Evolutionary conservation across 495 filamentous ascomycete species (phyloP), one percentile per base, ranked within the genome.

Genomic region (Neurospora sublineolata): DNA sequence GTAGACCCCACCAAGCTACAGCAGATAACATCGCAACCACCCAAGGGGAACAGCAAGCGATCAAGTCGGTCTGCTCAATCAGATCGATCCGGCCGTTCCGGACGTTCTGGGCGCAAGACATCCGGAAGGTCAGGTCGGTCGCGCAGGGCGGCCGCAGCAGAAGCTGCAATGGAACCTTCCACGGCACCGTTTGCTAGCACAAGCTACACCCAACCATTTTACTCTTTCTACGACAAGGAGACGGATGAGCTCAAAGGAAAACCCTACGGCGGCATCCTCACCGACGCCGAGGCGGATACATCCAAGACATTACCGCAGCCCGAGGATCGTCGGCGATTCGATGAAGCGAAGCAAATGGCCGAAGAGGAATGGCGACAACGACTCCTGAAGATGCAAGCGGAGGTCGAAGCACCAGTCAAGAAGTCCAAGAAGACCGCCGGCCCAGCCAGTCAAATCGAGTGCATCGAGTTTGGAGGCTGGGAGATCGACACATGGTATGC

Each of bases 401-500:
- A 84, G 69, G 74, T 79, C 0, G 83, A 84, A 37, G 72, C 79
- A 4, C 81, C 83, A 2, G 71, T 79, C 36, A 86, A 84, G 75
- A 86, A 83, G 75, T 79, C 83, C 0, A 84, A 82, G 69, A 97
- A 97, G 78, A 86, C 90, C 1, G 90, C 93, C 11, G 93, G 92
- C 0, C 92, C 93, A 5, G 91, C 94, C 3, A 97, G 94, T 76
- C 94, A 97, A 80, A 97, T 99, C 80, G 95, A 98, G 78, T 97
- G 94, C 81, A 97, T 99, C 83, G 94, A 97, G 72, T 98, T 99
- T 82, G 95, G 96, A 37, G 92, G 92, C 46, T 95, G 91, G 82
- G 94, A 98, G 78, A 98, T 99, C 76, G 96, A 99, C 80, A 98
- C 94, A 30, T 98, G 95, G 95, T 97, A 99, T 81, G 94, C 96